Percentiles rank a stretch among this genome's conserved stretches.
phyloP scores from a whole-genome alignment of 371 early-diverging fungal genomes.

The Mucor indicus region DNA sequence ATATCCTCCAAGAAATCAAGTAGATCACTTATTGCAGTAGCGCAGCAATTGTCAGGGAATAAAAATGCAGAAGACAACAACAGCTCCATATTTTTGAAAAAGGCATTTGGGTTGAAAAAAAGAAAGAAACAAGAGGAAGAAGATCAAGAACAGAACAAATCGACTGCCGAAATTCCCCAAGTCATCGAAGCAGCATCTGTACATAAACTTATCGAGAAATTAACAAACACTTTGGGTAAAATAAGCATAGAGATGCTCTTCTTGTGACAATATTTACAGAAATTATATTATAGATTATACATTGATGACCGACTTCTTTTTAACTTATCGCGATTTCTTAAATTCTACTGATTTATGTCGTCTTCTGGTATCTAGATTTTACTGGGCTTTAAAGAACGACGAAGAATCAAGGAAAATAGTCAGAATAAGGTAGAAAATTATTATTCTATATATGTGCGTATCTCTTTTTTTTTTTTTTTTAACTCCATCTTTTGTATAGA shows the following conservation, averaged over 20 bases:
- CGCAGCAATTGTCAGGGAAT: too few relatives aligned
- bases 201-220: constrained; percentile 60
- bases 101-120: too few relatives aligned
- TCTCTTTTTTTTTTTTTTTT: too few relatives aligned
- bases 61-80: too few relatives aligned
- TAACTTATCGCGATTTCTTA: constrained; percentile 67
- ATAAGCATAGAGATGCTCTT: too few relatives aligned
- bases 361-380: constrained; percentile 57
- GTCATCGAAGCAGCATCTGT: constrained; percentile 62
- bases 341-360: constrained; percentile 53
- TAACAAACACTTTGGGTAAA: constrained; percentile 59
- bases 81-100: too few relatives aligned
- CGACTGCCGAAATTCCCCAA: constrained; percentile 28
- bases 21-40: too few relatives aligned
- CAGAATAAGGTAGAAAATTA: constrained; percentile 43
- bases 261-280: too few relatives aligned
- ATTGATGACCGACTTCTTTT: constrained; percentile 70
- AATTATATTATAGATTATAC: constrained; percentile 61
- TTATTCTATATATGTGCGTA: neutral
- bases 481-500: constrained; percentile 16
- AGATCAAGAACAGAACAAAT: too few relatives aligned
- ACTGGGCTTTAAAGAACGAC: constrained; percentile 57
- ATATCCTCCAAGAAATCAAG: too few relatives aligned
- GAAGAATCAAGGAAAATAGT: constrained; percentile 55
- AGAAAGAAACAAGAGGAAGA: too few relatives aligned